Percentiles rank a stretch among this genome's conserved stretches.
These are phyloP conservation scores for Didymella arachidicola DNA, from an alignment of 2,329 filamentous ascomycete genomes.

Conservation along the genomic window DNA sequence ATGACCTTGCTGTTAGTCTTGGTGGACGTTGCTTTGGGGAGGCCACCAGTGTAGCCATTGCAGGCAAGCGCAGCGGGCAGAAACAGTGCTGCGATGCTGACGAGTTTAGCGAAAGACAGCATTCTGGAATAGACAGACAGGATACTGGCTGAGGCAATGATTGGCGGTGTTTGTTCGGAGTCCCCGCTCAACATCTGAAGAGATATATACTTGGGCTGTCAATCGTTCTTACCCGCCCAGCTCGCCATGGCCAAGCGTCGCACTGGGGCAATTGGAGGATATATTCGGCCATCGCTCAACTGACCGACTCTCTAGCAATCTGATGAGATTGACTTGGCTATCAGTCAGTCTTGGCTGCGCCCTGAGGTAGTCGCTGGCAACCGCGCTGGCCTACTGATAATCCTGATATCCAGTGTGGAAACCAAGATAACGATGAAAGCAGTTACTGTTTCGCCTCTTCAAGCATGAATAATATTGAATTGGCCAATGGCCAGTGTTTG, in stretches of 20 bases:
- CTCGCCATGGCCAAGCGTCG: neutral
- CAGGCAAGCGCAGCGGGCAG: conserved; percentile 27
- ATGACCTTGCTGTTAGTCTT: conserved; percentile 31
- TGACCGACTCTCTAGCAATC: conserved; percentile 5
- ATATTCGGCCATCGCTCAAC: conserved; percentile 6
- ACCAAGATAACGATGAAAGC: neutral
- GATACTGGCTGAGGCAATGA: too few relatives aligned
- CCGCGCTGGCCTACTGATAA: neutral
- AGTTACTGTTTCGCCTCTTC: neutral
- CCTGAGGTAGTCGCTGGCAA: neutral
- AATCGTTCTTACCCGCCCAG: neutral
- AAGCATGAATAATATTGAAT: neutral
- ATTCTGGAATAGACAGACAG: neutral
- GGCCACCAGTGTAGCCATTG: conserved; percentile 26
- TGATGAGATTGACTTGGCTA: conserved; percentile 4
- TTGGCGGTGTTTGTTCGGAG: too few relatives aligned
- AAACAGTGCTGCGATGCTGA: conserved; percentile 21
- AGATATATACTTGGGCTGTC: neutral
- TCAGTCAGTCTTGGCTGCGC: conserved; percentile 5
- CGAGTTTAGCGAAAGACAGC: conserved; percentile 14
- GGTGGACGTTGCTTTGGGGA: conserved; percentile 24
- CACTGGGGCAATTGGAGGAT: conserved; percentile 8
- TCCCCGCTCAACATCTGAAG: neutral
- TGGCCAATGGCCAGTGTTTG: neutral
- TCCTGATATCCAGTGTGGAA: neutral